Evolutionary conservation across 257 asterid genomes (phyloP), one percentile per base, ranked within the genome.

Genomic region (Mitragyna speciosa): DNA sequence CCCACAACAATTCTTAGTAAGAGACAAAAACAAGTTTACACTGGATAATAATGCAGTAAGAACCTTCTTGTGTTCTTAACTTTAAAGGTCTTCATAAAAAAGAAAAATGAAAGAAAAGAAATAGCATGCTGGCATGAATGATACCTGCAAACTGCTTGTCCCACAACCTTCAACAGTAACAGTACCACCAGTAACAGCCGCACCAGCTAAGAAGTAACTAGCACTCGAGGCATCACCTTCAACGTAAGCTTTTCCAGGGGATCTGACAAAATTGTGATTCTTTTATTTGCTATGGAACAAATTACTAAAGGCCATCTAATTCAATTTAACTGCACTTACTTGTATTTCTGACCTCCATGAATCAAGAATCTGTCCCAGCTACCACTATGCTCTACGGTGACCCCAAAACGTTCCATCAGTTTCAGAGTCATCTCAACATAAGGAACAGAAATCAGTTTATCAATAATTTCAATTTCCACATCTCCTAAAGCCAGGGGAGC

Each of bases 191-290:
- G 97, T 96, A 80, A 92, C 83, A 76, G 99, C 98, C 68, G 99
- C 99, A 78, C 99, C 99, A 51, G 97, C 99, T 91, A 96, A 89
- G 90, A 96, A 96, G 91, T 96, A 96, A 84, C 99, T 96, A 79
- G 99, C 98, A 75, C 98, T 96, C n/a, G 98, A 96, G 79, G 99
- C 99, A 83, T 96, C 99, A 75, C 98, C 99, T 91, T 96, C 99
- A 16, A 96, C 99, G 63, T 85, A 94, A 73, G 97, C 94, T 63
- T 94, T 96, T 77, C 98, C 99, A 33, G 98, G 99, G 73, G 99
- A 96, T 85, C 99, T 96, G 76, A 66, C 71, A 65, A 72, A 63
- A 79, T 52, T 2, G 26, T 64, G 16, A 51, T 77, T 19, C 11
- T 72, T 84, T 81, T 63, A 75, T 45, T 79, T 81, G 39, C 33